Percentiles rank a stretch among this genome's conserved stretches.
These are phyloP conservation scores for Dinochytrium kinnereticum DNA, from an alignment of 371 early-diverging fungal species.

Conservation along the genomic window DNA sequence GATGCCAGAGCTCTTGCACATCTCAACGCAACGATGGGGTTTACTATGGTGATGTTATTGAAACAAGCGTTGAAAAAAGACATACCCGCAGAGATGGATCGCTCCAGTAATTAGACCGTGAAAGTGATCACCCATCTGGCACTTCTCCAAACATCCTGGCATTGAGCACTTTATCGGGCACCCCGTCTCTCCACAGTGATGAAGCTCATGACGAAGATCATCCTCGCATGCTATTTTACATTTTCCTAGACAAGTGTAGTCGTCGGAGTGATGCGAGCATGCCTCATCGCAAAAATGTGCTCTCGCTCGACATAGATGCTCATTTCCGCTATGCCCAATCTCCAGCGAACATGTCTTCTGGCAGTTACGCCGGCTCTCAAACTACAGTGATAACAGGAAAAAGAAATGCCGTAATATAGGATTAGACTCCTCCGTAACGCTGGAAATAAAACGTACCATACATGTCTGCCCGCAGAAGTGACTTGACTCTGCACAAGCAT, in stretches of 20 bases:
- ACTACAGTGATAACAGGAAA: neutral
- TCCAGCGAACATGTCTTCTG: conserved; percentile 18
- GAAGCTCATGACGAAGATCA: neutral
- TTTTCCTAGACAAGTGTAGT: neutral
- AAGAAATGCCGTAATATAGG: neutral
- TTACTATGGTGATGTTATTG: neutral
- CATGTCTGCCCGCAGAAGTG: conserved; percentile 28
- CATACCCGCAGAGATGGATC: conserved; percentile 38
- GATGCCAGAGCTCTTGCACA: conserved; percentile 10
- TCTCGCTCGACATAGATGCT: conserved; percentile 33
- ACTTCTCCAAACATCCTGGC: neutral
- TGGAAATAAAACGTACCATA: neutral
- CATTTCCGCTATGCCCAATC: conserved; percentile 30
- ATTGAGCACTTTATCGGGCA: conserved; percentile 23
- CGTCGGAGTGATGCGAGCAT: conserved; percentile 28
- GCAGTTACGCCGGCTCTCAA: neutral
- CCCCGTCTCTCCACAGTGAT: neutral
- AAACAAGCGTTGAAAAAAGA: neutral
- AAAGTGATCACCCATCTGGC: conserved; percentile 33
- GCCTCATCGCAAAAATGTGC: conserved; percentile 38
- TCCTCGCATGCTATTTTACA: conserved; percentile 18
- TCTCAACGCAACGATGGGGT: conserved; percentile 7
- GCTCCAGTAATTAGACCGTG: conserved; percentile 21
- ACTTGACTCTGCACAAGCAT: conserved; percentile 3
- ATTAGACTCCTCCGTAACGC: neutral